phyloP scores from a whole-genome alignment of 2,329 filamentous ascomycete genomes.

The Cyphellophora attinorum region DNA sequence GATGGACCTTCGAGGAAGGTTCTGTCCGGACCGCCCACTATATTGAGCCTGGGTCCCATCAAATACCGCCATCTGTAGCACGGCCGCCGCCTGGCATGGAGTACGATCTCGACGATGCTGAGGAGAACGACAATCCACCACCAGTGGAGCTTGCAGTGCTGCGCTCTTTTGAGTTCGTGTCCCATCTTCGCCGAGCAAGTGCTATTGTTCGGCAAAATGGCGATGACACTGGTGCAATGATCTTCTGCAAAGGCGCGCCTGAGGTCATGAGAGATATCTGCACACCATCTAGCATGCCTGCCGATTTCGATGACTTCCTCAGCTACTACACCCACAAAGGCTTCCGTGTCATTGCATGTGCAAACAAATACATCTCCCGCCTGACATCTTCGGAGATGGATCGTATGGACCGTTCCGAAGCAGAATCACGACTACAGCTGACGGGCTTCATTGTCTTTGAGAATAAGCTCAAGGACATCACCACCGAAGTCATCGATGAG shows the following conservation, averaged over 20 bases:
- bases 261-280: conserved; percentile 96
- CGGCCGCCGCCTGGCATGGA: conserved; percentile 60
- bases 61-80: conserved; percentile 75
- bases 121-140: conserved; percentile 13
- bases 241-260: conserved; percentile 93
- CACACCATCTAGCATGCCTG: conserved; percentile 67
- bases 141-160: conserved; percentile 81
- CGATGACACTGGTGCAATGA: conserved; percentile 62
- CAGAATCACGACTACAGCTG: conserved; percentile 76
- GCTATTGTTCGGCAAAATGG: conserved; percentile 87
- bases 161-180: conserved; percentile 89
- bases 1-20: conserved; percentile 86
- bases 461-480: conserved; percentile 91
- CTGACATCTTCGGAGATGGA: conserved; percentile 91
- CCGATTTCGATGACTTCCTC: conserved; percentile 81
- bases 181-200: conserved; percentile 81
- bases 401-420: conserved; percentile 80
- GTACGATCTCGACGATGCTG: conserved; percentile 44
- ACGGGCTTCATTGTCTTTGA: conserved; percentile 97
- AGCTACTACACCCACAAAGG: conserved; percentile 90
- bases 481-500: conserved; percentile 70
- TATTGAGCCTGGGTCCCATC: conserved; percentile 62
- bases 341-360: conserved; percentile 92
- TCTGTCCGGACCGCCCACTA: conserved; percentile 55
- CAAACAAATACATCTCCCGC: conserved; percentile 76